Evolutionary conservation across 306 rosid species (phyloP), one percentile per base, ranked within the genome.

Genomic region (Quercus suber): DNA sequence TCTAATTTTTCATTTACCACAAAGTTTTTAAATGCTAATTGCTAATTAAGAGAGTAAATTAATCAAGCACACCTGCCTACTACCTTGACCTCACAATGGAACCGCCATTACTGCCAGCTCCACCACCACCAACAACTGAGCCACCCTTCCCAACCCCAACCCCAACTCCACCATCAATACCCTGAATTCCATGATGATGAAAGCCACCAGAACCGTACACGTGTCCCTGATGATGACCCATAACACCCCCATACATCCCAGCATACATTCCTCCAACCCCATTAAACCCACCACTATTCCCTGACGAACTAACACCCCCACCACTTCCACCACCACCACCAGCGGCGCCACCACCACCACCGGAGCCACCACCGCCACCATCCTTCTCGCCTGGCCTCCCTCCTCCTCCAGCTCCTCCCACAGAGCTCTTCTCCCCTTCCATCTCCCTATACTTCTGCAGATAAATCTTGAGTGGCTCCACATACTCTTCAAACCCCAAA

Each of bases 371-470:
- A 67, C 70, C 68, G 13, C 82, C 79, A 7, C 85, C 85, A 8
- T 87, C 93, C 72, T 80, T 87, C 35, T 85, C 88, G 4, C 88
- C 89, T 1, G 59, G 85, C 53, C 82, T 72, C 18, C 82, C 53
- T 12, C 17, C 53, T 41, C 45, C 45, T 41, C 45, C 45, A 8
- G 3, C 45, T 41, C 45, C 45, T 41, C 45, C 92, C 55, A 82
- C 3, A 21, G 86, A 35, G 75, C 37, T 79, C 83, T 85, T 90
- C 76, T 89, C 91, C 19, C 95, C 95, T 49, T 90, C 91, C 82
- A 87, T 33, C 89, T 90, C 95, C 55, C 95, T 77, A 61, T 87
- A 90, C 85, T 87, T 88, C 78, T 85, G 91, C 33, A 90, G 84
- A 56, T 89, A 89, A 76, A 81, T 74, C 86, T 90, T 90, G 55